Percentiles rank a stretch among this genome's conserved stretches.
Conservation (phyloP, 139 green algal species). For the Eudorina sp. region DNA sequence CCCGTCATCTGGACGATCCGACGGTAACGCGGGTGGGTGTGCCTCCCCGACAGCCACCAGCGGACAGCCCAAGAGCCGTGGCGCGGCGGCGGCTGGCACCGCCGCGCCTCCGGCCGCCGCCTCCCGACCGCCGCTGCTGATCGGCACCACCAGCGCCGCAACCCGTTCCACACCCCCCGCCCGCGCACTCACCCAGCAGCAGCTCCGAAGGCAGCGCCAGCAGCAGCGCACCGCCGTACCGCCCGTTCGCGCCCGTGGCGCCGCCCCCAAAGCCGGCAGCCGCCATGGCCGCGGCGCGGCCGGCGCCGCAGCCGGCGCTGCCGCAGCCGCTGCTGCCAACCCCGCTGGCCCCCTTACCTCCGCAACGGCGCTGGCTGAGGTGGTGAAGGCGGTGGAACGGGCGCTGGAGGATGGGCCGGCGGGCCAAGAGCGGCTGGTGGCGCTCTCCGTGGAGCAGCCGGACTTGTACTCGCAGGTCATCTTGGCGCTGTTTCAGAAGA, state of each 20-base stretch:
- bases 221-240: constrained; percentile 19
- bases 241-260: not conserved
- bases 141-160: constrained; percentile 42
- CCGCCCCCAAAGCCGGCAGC: not conserved
- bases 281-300: not conserved
- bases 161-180: not conserved
- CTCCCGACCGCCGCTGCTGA: not conserved
- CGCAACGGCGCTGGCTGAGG: not conserved
- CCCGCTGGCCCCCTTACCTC: not conserved
- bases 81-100: not conserved
- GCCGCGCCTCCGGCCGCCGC: not conserved
- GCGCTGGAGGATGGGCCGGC: constrained; percentile 15
- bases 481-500: constrained; percentile 24
- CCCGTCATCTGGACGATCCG: not conserved
- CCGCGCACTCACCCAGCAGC: constrained; percentile 29
- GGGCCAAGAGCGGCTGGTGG: constrained; percentile 13
- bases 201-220: constrained; percentile 29
- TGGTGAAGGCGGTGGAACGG: constrained; percentile 14
- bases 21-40: not conserved
- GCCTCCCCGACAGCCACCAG: not conserved
- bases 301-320: not conserved
- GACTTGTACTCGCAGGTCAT: constrained; percentile 40
- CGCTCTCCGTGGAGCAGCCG: constrained; percentile 20
- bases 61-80: not conserved
- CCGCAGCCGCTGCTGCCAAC: not conserved